Evolutionary conservation across 1,139 yeast genomes (phyloP).

Genomic region (Saccharomyces pastorianus): DNA sequence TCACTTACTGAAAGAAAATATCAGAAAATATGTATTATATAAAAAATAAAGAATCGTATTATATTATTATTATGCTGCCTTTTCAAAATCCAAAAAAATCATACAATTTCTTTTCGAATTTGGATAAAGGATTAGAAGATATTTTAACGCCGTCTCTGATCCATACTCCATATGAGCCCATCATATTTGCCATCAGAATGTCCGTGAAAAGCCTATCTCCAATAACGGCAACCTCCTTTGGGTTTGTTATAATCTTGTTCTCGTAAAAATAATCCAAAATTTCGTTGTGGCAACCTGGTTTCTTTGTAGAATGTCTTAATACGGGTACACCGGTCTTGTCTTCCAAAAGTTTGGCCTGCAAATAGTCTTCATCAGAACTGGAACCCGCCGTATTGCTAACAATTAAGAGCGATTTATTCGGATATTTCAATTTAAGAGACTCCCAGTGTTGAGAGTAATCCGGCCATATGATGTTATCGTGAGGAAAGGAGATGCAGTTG

Average conservation of each 20-base stretch:
- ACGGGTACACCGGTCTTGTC: constrained; percentile 66
- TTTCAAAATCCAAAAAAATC: not conserved
- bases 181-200: constrained; percentile 84
- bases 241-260: constrained; percentile 40
- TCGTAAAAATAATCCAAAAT: constrained; percentile 49
- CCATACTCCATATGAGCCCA: constrained; percentile 89
- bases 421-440: constrained; percentile 45
- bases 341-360: constrained; percentile 63
- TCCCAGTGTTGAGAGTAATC: constrained; percentile 58
- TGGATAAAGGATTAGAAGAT: constrained; percentile 17
- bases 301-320: constrained; percentile 66
- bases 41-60: not conserved
- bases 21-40: not conserved
- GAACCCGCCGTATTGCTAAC: constrained; percentile 96
- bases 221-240: constrained; percentile 68
- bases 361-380: constrained; percentile 52
- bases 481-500: constrained; percentile 86
- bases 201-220: constrained; percentile 92
- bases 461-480: constrained; percentile 74
- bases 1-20: no score
- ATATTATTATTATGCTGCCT: not conserved
- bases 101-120: constrained; percentile 21
- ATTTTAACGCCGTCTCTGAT: constrained; percentile 57
- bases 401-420: constrained; percentile 59
- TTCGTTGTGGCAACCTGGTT: constrained; percentile 81